phyloP scores from a whole-genome alignment of 805 yeast genomes.

The Ogataea haglerorum region DNA sequence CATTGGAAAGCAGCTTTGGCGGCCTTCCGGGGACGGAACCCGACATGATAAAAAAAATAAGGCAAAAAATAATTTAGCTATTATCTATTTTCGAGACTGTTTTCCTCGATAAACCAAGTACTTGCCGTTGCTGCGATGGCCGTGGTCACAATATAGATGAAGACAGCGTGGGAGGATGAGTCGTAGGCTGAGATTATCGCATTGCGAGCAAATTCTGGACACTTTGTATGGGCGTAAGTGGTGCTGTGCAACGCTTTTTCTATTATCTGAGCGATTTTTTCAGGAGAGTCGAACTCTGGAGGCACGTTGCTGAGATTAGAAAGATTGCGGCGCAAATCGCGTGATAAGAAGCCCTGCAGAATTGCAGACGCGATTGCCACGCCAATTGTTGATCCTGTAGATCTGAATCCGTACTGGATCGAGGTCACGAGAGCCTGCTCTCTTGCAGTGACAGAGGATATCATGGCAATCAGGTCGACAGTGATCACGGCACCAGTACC shows the following conservation, averaged over 20 bases:
- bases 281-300: conserved; percentile 14
- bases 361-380: conserved; percentile 49
- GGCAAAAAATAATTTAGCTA: neutral
- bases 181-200: conserved; percentile 50
- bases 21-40: neutral
- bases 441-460: conserved; percentile 66
- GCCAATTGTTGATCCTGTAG: conserved; percentile 55
- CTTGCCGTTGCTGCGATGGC: conserved; percentile 13
- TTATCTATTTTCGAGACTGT: conserved; percentile 10
- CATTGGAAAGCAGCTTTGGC: conserved; percentile 11
- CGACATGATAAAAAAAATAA: neutral
- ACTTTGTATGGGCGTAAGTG: conserved; percentile 29
- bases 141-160: conserved; percentile 36
- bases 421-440: conserved; percentile 86
- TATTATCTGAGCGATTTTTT: conserved; percentile 11
- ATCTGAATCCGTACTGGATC: conserved; percentile 70
- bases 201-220: conserved; percentile 48
- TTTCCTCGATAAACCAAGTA: conserved; percentile 14
- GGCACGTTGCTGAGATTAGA: conserved; percentile 18
- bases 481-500: conserved; percentile 70
- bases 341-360: conserved; percentile 32
- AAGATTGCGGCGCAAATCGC: conserved; percentile 15
- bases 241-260: conserved; percentile 23
- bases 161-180: conserved; percentile 50
- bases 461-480: conserved; percentile 67